Base-by-base conservation (phyloP, 2,329 filamentous ascomycete species). In the Didymella pomorum region DNA sequence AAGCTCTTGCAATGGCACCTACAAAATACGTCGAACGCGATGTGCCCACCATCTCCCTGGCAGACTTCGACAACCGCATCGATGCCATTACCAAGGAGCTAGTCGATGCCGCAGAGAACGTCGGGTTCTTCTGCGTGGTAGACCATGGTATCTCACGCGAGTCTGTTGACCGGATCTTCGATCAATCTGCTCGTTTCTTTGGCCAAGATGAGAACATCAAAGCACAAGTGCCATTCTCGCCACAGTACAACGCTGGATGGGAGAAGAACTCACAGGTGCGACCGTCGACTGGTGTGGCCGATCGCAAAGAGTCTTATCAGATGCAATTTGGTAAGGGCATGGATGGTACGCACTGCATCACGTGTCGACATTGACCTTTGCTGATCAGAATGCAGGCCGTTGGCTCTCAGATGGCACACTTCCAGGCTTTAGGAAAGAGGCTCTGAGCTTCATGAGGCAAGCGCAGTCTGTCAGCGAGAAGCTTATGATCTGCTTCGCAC, bases 301-400 rank as follows among this genome's bases (percentile, higher is more conserved):
- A 89, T 71, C 80, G 79, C 48, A 88, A 88, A 65, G 86, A 88
- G 71, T 85, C 82, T 11, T 86, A 87, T 67, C 86, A 88, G 70
- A 76, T 88, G 71, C 86, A 88, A 67, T 87, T 86, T 61, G 84
- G 86, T n/a, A 76, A 77, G 48, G 81, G 80, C 56, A 83, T 85
- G 80, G 71, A 79, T 12, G 80, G 78, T 43, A 74, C 77, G 58
- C 52, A 45, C 9, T 11, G 3, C 25, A 14, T 37, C 4, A 3
- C 50, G 25, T 18, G 25, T 6, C 31, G 4, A 41, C 39, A 23
- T 42, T 28, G 59, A n/a, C n/a, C 23, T 58, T 48, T 16, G 2
- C 33, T 43, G 14, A 48, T 33, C 3, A 3, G 7, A 2, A 26
- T 3, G 14, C 29, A 69, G 67, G 67, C 21, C 67, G 59, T 33